Evolutionary conservation across 2,329 filamentous ascomycete species (phyloP).

Genomic region (Ceratocystis eucalypticola): DNA sequence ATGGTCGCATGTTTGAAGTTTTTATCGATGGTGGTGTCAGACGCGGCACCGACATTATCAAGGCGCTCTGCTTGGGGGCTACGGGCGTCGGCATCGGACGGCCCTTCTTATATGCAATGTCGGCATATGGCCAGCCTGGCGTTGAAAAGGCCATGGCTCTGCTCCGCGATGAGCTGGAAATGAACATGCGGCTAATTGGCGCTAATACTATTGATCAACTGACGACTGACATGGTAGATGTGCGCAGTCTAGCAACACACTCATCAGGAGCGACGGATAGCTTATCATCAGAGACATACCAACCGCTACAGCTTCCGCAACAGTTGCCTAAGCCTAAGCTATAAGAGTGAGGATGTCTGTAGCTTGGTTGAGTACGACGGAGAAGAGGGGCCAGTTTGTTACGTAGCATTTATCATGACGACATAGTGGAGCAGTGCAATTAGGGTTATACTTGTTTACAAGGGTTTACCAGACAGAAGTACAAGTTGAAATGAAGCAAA

Average conservation of each 20-base stretch:
- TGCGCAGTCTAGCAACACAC: constrained; percentile 49
- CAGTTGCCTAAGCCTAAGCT: constrained; percentile 40
- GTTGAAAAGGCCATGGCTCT: constrained; percentile 88
- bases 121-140: constrained; percentile 71
- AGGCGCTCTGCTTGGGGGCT: constrained; percentile 84
- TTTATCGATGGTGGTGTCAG: constrained; percentile 85
- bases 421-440: not conserved
- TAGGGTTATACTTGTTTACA: not conserved
- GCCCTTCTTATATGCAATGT: constrained; percentile 95
- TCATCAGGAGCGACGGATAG: constrained; percentile 36
- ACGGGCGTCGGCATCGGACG: constrained; percentile 86
- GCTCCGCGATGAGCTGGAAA: constrained; percentile 92
- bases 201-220: constrained; percentile 61
- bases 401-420: not conserved
- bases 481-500: not conserved
- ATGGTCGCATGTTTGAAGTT: constrained; percentile 49
- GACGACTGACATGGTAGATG: constrained; percentile 68
- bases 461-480: not conserved
- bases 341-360: not conserved
- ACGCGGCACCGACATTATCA: constrained; percentile 85
- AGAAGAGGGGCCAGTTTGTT: not conserved
- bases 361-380: not conserved
- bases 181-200: constrained; percentile 95
- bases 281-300: constrained; percentile 38
- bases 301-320: constrained; percentile 38